These are phyloP conservation scores for sunflower (Helianthus annuus) DNA, from an alignment of 129 eudicot genomes.

Conservation along the genomic window DNA sequence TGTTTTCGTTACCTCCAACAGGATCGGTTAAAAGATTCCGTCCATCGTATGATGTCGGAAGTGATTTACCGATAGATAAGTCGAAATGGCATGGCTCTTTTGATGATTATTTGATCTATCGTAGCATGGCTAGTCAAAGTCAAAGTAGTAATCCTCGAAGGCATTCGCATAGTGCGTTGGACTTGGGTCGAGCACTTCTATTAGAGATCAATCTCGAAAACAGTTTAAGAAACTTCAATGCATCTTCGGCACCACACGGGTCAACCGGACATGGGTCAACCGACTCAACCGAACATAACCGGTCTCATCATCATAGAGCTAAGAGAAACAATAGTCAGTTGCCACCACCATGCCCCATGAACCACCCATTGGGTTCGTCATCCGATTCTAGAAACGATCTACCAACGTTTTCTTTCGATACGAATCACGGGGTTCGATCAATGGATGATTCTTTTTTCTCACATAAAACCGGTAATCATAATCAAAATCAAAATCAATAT, in stretches of 20 bases:
- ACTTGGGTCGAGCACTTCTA: conserved; percentile 33
- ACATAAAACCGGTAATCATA: conserved; percentile 10
- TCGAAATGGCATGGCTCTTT: conserved; percentile 32
- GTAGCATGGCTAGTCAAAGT: conserved; percentile 18
- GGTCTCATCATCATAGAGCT: conserved; percentile 40
- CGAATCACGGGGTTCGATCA: conserved; percentile 14
- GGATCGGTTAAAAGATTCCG: conserved; percentile 20
- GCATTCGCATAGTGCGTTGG: conserved; percentile 32
- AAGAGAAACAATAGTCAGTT: conserved; percentile 21
- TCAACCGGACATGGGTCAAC: conserved; percentile 20
- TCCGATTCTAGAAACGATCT: conserved; percentile 18
- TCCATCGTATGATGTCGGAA: conserved; percentile 17
- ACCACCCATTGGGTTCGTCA: conserved; percentile 12
- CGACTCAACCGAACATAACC: conserved; percentile 38
- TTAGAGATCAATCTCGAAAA: conserved; percentile 27
- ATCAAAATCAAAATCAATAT: neutral
- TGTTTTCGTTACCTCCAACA: conserved; percentile 21
- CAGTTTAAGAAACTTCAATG: conserved; percentile 10
- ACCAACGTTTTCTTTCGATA: neutral
- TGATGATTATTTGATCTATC: conserved; percentile 33
- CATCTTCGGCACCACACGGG: conserved; percentile 9
- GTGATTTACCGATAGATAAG: conserved; percentile 24
- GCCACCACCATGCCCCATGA: conserved; percentile 22
- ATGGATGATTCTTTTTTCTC: conserved; percentile 23
- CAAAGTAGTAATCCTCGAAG: conserved; percentile 32